These are phyloP conservation scores for Rhododendron williamsianum DNA, from an alignment of 148 eudicot genomes.

Conservation along the genomic window DNA sequence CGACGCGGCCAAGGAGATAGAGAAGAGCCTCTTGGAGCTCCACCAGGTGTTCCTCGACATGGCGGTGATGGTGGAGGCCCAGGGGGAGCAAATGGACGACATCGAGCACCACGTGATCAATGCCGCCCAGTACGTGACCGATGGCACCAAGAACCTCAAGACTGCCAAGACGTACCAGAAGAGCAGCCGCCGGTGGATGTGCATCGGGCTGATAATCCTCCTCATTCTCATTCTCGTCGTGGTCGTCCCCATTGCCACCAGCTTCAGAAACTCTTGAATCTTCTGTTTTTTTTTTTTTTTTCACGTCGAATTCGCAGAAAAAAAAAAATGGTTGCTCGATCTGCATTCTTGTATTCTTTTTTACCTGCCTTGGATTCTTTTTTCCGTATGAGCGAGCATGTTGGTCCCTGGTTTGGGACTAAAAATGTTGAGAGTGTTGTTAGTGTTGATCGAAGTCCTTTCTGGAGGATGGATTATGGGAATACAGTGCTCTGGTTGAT, in stretches of 20 bases:
- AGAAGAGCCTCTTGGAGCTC: slow-evolving; percentile 34
- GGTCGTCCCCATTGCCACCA: slow-evolving; percentile 58
- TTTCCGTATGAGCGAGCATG: neutral
- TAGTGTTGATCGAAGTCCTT: too few species aligned
- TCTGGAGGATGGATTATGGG: neutral
- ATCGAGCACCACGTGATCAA: slow-evolving; percentile 39
- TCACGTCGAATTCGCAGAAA: neutral
- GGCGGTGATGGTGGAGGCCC: neutral
- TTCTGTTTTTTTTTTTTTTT: neutral
- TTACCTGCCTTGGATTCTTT: neutral
- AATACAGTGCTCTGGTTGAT: neutral
- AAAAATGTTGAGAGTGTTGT: neutral
- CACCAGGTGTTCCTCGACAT: neutral
- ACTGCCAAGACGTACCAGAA: slow-evolving; percentile 69
- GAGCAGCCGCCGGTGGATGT: slow-evolving; percentile 68
- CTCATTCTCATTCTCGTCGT: slow-evolving; percentile 50
- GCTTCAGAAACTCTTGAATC: slow-evolving; percentile 50
- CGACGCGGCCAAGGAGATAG: slow-evolving; percentile 85
- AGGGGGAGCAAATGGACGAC: neutral
- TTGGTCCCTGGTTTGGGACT: neutral
- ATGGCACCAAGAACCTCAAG: slow-evolving; percentile 58
- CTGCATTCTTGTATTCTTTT: neutral
- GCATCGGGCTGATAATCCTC: slow-evolving; percentile 59
- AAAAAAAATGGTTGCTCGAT: neutral
- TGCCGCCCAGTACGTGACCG: slow-evolving; percentile 58